Conservation (phyloP, 2,329 filamentous ascomycete genomes). For the Aspergillus pseudoterreus region DNA sequence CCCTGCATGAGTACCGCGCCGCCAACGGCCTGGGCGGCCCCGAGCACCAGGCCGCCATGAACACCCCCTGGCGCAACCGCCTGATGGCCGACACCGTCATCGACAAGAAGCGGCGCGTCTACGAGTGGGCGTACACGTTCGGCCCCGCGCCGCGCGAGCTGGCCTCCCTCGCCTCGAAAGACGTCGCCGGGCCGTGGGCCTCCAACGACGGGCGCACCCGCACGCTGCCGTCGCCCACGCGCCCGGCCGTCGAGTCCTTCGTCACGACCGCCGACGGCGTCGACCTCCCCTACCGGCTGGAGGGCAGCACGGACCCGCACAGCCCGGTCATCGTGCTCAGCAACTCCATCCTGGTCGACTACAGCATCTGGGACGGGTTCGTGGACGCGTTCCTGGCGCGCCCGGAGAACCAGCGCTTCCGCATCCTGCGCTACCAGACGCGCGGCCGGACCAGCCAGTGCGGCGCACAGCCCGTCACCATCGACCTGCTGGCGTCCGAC, state of each 20-base stretch:
- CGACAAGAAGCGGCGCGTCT: conserved; percentile 57
- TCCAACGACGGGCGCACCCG: conserved; percentile 54
- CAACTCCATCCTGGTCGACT: conserved; percentile 76
- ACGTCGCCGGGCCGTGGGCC: conserved; percentile 49
- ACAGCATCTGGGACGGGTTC: conserved; percentile 77
- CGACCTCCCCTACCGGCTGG: conserved; percentile 67
- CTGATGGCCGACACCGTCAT: conserved; percentile 59
- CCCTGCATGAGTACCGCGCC: conserved; percentile 69
- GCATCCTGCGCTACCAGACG: conserved; percentile 72
- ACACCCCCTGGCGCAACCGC: conserved; percentile 59
- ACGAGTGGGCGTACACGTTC: conserved; percentile 75
- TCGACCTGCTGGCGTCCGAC: conserved; percentile 67
- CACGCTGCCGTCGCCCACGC: conserved; percentile 45
- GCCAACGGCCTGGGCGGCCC: conserved; percentile 63
- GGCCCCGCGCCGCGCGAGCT: conserved; percentile 70
- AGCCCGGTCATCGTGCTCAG: conserved; percentile 71
- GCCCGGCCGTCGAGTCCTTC: conserved; percentile 61
- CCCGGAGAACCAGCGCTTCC: conserved; percentile 56
- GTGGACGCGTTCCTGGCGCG: conserved; percentile 57
- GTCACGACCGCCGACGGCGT: conserved; percentile 67
- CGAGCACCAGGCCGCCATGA: conserved; percentile 60
- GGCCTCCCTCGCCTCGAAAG: conserved; percentile 48
- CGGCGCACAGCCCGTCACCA: conserved; percentile 46
- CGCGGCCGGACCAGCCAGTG: conserved; percentile 60
- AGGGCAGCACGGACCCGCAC: conserved; percentile 63